phyloP scores from a whole-genome alignment of 2,329 filamentous ascomycete genomes.

The Epichloe sp. region DNA sequence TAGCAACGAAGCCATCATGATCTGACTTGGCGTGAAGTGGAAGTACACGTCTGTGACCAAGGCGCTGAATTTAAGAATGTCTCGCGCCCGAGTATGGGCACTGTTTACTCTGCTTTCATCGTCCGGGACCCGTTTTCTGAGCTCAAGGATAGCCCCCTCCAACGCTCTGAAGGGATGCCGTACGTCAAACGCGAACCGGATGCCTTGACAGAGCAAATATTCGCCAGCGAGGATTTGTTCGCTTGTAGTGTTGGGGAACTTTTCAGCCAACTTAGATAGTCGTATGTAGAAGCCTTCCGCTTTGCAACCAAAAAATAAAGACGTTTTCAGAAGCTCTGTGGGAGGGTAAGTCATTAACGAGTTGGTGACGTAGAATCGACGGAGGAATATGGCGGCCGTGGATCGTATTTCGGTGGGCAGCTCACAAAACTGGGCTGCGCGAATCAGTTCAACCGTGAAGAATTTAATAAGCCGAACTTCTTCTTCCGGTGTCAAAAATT shows the following conservation, averaged over 20 bases:
- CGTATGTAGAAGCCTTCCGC: constrained; percentile 73
- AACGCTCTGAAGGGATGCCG: constrained; percentile 80
- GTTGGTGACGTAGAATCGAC: constrained; percentile 91
- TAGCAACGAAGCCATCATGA: constrained; percentile 71
- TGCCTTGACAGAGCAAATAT: constrained; percentile 81
- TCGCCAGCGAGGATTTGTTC: constrained; percentile 84
- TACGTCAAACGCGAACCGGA: constrained; percentile 89
- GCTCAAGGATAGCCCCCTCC: constrained; percentile 75
- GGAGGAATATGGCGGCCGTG: constrained; percentile 79
- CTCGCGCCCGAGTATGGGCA: constrained; percentile 61
- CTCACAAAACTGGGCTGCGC: constrained; percentile 40
- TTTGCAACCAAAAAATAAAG: constrained; percentile 87
- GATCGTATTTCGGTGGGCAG: constrained; percentile 36
- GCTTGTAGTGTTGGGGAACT: constrained; percentile 55
- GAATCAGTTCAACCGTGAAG: constrained; percentile 50
- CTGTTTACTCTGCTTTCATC: constrained; percentile 38
- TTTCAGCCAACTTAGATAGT: constrained; percentile 50
- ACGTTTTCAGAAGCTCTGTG: constrained; percentile 75
- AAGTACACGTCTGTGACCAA: constrained; percentile 93
- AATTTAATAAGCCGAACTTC: constrained; percentile 71
- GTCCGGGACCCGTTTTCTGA: constrained; percentile 53
- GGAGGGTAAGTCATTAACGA: constrained; percentile 94
- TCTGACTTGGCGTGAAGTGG: constrained; percentile 86
- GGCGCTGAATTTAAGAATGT: constrained; percentile 64
- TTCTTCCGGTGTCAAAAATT: constrained; percentile 72